Conservation (phyloP, 192 early-diverging fungal species). For the Gonapodya sp. region DNA sequence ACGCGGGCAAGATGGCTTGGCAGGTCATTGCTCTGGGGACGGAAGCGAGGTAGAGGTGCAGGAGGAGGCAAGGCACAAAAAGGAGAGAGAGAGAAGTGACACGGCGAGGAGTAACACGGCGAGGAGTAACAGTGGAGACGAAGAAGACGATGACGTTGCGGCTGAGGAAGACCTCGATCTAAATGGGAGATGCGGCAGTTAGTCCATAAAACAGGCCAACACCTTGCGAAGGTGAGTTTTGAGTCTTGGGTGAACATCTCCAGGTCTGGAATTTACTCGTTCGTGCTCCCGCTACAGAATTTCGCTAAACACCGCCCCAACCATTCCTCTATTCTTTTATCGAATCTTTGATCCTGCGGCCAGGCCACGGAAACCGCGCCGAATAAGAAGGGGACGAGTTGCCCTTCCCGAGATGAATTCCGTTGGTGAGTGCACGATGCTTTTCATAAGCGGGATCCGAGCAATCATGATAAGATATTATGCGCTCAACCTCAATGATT, state of each 20-base stretch:
- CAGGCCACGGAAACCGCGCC: not conserved
- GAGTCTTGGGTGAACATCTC: too few species aligned
- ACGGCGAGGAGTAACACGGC: not conserved
- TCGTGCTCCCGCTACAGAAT: too few species aligned
- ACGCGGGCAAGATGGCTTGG: not conserved
- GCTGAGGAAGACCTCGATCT: not conserved
- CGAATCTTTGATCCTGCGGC: not conserved
- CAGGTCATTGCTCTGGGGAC: not conserved
- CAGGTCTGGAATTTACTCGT: too few species aligned
- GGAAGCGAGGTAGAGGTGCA: not conserved
- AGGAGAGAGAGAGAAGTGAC: not conserved
- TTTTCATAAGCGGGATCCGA: too few species aligned
- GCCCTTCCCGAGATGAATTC: not conserved
- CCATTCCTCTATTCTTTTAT: not conserved
- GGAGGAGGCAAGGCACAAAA: not conserved
- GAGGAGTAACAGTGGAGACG: not conserved
- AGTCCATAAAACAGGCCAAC: not conserved
- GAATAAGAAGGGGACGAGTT: not conserved
- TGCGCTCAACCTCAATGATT: too few species aligned
- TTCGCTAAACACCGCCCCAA: not conserved
- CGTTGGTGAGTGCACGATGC: not conserved
- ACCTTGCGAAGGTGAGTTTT: not conserved
- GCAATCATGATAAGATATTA: too few species aligned
- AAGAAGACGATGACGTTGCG: not conserved
- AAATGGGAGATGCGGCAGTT: not conserved